Percentiles rank a stretch among this genome's conserved stretches.
Conservation (phyloP, 345 rosid species). For the Boechera stricta region DNA sequence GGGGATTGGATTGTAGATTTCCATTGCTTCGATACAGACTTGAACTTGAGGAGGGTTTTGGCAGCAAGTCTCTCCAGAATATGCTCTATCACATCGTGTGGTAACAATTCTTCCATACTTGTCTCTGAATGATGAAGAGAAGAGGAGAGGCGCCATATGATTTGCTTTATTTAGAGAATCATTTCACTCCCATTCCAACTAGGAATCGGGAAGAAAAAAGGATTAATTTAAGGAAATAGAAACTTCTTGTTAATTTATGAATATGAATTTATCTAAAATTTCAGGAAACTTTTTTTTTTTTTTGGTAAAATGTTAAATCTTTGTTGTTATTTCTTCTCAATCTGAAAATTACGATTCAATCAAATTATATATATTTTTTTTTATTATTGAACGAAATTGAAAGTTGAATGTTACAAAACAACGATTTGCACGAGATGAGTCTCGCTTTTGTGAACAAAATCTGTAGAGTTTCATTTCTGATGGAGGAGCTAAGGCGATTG, state of each 20-base stretch:
- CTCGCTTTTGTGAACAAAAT: background rate
- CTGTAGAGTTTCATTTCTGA: background rate
- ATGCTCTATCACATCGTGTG: background rate
- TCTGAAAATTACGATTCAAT: no score
- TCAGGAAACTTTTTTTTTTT: no score
- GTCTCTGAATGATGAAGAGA: background rate
- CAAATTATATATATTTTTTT: no score
- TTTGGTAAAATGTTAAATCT: no score
- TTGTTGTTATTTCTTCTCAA: no score
- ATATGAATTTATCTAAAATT: no score
- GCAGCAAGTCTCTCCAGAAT: background rate
- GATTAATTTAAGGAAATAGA: no score
- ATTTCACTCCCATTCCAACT: background rate
- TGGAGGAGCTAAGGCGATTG: conserved; percentile 77
- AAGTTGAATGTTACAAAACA: background rate
- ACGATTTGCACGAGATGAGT: background rate
- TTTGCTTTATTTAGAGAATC: background rate
- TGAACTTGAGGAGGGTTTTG: background rate
- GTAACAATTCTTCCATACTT: background rate
- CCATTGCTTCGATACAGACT: background rate
- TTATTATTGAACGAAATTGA: background rate
- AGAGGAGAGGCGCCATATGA: background rate
- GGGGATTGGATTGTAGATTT: background rate
- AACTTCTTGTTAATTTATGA: no score
- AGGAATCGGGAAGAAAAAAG: background rate